Evolutionary conservation across 2,329 filamentous ascomycete species (phyloP).

Genomic region (Fusarium odoratissimum): DNA sequence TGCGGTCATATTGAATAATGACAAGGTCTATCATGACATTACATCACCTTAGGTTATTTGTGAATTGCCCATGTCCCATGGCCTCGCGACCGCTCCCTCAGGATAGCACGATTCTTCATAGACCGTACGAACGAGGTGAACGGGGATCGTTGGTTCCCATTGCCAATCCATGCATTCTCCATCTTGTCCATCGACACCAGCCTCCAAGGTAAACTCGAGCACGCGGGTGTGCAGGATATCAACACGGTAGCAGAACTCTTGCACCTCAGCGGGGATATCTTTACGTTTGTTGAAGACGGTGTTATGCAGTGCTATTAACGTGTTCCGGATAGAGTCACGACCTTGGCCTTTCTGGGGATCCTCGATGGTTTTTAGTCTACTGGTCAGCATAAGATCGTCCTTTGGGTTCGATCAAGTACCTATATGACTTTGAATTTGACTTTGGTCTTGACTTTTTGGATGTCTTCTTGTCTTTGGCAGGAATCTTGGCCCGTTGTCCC

Average conservation of each 20-base stretch:
- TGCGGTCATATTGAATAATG: neutral
- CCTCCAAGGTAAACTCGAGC: constrained; percentile 6
- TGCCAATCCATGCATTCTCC: constrained; percentile 35
- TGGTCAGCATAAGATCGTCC: neutral
- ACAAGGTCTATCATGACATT: neutral
- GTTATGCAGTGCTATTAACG: neutral
- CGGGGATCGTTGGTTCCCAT: constrained; percentile 20
- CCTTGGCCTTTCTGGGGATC: neutral
- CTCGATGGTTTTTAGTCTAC: neutral
- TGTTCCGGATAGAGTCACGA: neutral
- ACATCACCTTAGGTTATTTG: neutral
- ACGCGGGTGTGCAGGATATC: constrained; percentile 6
- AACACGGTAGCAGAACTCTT: constrained; percentile 8
- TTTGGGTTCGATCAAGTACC: neutral
- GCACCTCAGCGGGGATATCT: neutral
- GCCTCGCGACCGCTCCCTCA: neutral
- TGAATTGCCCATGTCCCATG: neutral
- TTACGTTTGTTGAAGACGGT: neutral
- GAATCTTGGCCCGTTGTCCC: too few species aligned
- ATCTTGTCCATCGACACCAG: neutral
- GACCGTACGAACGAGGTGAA: constrained; percentile 16
- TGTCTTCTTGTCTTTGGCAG: neutral
- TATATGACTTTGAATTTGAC: neutral
- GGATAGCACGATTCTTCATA: constrained; percentile 26
- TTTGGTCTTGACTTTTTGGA: neutral